Conservation (phyloP, 345 rosid genomes). For the Ceriops tagal region DNA sequence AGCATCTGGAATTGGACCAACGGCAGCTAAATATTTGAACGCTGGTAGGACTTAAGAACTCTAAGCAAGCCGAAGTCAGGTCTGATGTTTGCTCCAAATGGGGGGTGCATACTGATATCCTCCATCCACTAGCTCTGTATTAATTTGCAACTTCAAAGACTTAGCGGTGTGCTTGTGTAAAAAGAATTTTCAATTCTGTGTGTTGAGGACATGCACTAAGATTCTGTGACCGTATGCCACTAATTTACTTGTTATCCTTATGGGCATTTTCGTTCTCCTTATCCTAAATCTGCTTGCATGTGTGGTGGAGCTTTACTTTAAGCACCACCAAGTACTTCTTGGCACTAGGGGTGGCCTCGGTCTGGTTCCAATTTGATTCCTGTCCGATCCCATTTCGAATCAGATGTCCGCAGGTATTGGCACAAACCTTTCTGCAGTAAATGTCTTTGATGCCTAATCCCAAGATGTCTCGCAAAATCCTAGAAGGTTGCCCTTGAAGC, state of each 20-base stretch:
- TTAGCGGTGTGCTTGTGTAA: conserved; percentile 20
- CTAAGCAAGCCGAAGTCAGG: conserved; percentile 9
- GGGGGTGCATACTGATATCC: not conserved
- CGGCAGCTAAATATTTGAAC: not conserved
- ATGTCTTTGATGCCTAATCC: no score
- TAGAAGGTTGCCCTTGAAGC: no score
- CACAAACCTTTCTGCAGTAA: no score
- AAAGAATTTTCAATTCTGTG: conserved; percentile 13
- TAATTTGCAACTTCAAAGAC: conserved; percentile 18
- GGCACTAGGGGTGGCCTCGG: no score
- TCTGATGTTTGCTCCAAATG: conserved; percentile 5
- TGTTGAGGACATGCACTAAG: not conserved
- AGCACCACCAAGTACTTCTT: no score
- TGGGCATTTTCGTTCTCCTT: not conserved
- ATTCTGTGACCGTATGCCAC: not conserved
- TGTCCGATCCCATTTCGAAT: no score
- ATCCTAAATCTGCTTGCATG: conserved; percentile 2
- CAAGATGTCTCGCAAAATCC: no score
- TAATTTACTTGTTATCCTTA: not conserved
- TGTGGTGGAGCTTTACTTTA: not conserved
- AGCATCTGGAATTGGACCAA: conserved; percentile 3
- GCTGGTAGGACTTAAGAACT: conserved; percentile 8
- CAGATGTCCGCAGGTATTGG: no score
- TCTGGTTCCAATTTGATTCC: no score
- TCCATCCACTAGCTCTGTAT: not conserved